phyloP scores from a whole-genome alignment of 129 eudicot genomes.

The Cynara cardunculus region DNA sequence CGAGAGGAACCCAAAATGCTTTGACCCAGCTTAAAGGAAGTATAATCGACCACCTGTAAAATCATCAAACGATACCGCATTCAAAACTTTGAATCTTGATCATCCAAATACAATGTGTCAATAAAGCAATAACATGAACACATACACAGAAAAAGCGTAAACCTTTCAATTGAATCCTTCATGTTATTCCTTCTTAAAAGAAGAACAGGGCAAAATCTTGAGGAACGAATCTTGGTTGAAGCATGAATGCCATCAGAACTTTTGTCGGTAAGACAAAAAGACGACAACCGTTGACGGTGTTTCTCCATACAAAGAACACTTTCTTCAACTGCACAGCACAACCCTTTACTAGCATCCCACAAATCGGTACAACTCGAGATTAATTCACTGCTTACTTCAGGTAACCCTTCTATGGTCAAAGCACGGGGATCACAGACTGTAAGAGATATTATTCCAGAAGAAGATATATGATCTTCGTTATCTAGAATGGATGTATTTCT shows the following conservation, averaged over 20 bases:
- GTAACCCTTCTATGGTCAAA: constrained; percentile 20
- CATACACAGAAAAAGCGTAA: neutral
- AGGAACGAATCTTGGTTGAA: constrained; percentile 34
- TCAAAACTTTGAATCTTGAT: constrained; percentile 13
- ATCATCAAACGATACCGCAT: neutral
- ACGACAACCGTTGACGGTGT: constrained; percentile 46
- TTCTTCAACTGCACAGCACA: constrained; percentile 71
- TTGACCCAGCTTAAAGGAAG: constrained; percentile 89
- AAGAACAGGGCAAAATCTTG: constrained; percentile 64
- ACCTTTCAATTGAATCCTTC: constrained; percentile 59
- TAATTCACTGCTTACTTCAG: constrained; percentile 7
- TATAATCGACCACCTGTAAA: constrained; percentile 73
- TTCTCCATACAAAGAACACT: constrained; percentile 63
- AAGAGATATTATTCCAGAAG: constrained; percentile 46
- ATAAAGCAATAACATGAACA: neutral
- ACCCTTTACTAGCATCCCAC: constrained; percentile 70
- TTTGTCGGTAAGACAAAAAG: constrained; percentile 43
- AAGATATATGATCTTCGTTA: constrained; percentile 38
- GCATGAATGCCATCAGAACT: constrained; percentile 15
- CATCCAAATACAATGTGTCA: neutral
- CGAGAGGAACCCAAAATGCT: constrained; percentile 76
- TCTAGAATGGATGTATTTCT: constrained; percentile 24
- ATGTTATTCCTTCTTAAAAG: constrained; percentile 47
- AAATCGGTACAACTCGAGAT: constrained; percentile 34
- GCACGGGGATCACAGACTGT: constrained; percentile 67